Base-by-base conservation (phyloP, 2,329 filamentous ascomycete genomes). In the Aspergillus luchuensis region DNA sequence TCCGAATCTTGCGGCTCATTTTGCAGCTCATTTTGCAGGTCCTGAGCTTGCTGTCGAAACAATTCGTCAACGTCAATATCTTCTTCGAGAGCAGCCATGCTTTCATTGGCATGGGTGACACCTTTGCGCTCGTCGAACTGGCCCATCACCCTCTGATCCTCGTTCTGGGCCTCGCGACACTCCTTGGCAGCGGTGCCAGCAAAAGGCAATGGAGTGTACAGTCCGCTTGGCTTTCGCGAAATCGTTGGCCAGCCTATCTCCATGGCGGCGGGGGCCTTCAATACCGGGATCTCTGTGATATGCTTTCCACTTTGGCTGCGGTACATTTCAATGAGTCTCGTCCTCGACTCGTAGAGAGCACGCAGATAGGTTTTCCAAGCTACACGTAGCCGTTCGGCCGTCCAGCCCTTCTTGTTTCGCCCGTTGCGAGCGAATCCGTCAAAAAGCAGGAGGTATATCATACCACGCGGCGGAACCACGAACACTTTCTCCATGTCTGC, bases 341-440 rank as follows among this genome's bases (percentile, higher is more conserved):
- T 60, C 45, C 69, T 72, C 2, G 76, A 76, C 58, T 77, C 71
- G 48, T 74, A 69, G 21, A 80, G 66, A 25, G 74, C 76, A 52
- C 72, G 71, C 28, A 90, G 78, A 64, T 92, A 87, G 0, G 89
- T 85, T 8, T 81, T 74, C 82, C 90, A 90, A 10, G 92, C 85
- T 45, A 81, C 82, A 47, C 89, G 83, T 2, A 98, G 83, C n/a
- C 87, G 84, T 65, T 84, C 76, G 30, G 81, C 79, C 28, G 86
- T 91, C 94, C 95, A 99, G 11, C 86, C 82, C 0, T 88, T 87
- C 64, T 87, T 80, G 23, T 80, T 78, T 17, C 83, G 87, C 10
- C 93, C 94, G 70, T 97, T 89, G 2, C 80, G 75, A 33, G 84
- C 82, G 71, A 98, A 99, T 0, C 91, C 92, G 68, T 91, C 89